Percentiles rank a stretch among this genome's conserved stretches.
phyloP scores from a whole-genome alignment of 352 stramenopile genomes.

The Globisporangium alternatum region DNA sequence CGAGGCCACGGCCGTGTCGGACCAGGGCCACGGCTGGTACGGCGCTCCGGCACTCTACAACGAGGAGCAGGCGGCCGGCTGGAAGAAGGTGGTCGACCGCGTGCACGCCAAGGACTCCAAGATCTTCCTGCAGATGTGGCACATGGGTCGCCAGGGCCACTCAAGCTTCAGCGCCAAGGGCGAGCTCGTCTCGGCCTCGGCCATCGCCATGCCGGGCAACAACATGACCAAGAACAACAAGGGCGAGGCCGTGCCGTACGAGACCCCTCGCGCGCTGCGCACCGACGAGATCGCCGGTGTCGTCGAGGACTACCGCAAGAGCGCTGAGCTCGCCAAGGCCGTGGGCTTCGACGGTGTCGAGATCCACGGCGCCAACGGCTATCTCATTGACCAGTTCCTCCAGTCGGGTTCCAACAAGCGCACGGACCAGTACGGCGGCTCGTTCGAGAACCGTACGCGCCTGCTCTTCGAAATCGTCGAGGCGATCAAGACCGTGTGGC shows the following conservation, averaged over 20 bases:
- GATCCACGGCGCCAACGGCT: conserved; percentile 85
- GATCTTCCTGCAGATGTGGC: conserved; percentile 70
- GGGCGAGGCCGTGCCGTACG: conserved; percentile 3
- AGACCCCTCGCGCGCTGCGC: conserved; percentile 5
- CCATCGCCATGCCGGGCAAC: conserved; percentile 7
- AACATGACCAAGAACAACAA: conserved; percentile 4
- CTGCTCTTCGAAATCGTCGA: conserved; percentile 56
- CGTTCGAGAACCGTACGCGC: conserved; percentile 54
- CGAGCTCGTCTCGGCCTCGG: conserved; percentile 23
- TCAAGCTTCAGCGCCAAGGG: conserved; percentile 25
- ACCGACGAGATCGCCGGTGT: conserved; percentile 20
- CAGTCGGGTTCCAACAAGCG: conserved; percentile 50
- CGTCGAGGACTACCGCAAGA: conserved; percentile 61
- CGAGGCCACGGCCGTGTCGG: not conserved
- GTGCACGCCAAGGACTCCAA: conserved; percentile 38
- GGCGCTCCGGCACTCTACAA: not conserved
- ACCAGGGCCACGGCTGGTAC: conserved; percentile 1
- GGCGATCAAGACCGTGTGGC: conserved; percentile 17
- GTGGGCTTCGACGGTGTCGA: conserved; percentile 90
- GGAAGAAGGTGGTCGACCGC: not conserved
- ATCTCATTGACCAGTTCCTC: conserved; percentile 82
- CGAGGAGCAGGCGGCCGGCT: not conserved
- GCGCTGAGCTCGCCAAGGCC: conserved; percentile 35
- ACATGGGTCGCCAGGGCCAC: conserved; percentile 52
- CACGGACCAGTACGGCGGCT: conserved; percentile 68